These are phyloP conservation scores for Chytridium lagenaria DNA, from an alignment of 371 early-diverging fungal genomes.

Conservation along the genomic window DNA sequence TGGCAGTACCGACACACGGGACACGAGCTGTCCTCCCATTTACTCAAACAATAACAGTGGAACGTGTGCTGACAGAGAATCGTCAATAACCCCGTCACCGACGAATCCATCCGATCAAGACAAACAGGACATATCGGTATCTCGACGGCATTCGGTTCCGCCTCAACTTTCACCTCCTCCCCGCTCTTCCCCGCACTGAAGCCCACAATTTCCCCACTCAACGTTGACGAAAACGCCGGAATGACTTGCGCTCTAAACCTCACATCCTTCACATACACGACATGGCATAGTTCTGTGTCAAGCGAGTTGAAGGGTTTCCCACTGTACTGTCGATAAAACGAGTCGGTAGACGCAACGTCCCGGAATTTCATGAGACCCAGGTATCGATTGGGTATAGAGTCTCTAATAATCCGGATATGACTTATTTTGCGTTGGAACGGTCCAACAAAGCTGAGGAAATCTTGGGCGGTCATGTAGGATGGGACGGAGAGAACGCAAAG, in stretches of 20 bases:
- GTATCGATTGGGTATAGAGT: conserved; percentile 81
- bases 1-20: conserved; percentile 88
- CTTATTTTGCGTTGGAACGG: conserved; percentile 60
- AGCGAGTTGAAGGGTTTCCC: conserved; percentile 82
- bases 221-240: conserved; percentile 68
- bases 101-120: conserved; percentile 87
- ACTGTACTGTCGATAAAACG: conserved; percentile 77
- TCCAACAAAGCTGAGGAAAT: conserved; percentile 82
- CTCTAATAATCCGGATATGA: conserved; percentile 76
- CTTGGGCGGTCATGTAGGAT: conserved; percentile 81
- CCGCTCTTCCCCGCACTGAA: no score
- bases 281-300: conserved; percentile 62
- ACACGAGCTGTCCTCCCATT: conserved; percentile 91
- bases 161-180: conserved; percentile 29
- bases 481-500: conserved; percentile 87
- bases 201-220: no score
- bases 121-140: conserved; percentile 94
- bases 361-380: conserved; percentile 83
- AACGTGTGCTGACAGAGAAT: conserved; percentile 95
- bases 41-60: conserved; percentile 82
- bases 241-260: conserved; percentile 63
- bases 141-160: conserved; percentile 60
- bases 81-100: conserved; percentile 82
- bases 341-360: conserved; percentile 59
- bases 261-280: conserved; percentile 75